Base-by-base conservation (phyloP, 306 rosid species). In the Rosa rugosa region DNA sequence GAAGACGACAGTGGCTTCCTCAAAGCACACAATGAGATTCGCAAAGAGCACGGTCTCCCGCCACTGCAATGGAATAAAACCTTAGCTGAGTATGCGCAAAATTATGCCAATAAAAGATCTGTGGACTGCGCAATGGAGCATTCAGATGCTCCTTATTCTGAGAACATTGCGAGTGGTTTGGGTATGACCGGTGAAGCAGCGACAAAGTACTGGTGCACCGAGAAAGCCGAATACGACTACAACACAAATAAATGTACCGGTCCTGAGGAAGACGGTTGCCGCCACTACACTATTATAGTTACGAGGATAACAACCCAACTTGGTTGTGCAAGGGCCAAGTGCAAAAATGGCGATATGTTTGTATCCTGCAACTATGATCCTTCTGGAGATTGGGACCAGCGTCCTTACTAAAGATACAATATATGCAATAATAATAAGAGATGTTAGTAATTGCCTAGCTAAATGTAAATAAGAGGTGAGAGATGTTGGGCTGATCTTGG, bases 301-400 rank as follows among this genome's bases (percentile, higher is more conserved):
- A 84, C 88, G 85, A 80, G 81, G 5, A 41, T 27, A 11, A 60
- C 91, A 0, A 36, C 76, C 20, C 83, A 75, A 44, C 74, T 90
- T 23, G 96, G 93, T 6, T 91, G 91, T 63, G 93, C 86, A 2
- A 83, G 77, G 62, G 80, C 86, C 0, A 80, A 79, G 79, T 88
- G 95, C 59, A 3, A 45, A 13, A 87, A 87, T 75, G 78, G 76
- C 0, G 84, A 85, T 87, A 56, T 84, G 38, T 88, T 87, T 51
- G 83, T 89, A 6, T 81, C 80, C 63, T 91, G 93, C 49, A 91
- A 80, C 72, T 91, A 91, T 83, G 77, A 80, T 14, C 96, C 93
- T 4, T 80, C 62, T 42, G 0, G 0, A 40, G 84, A 78, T 0
- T 57, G 63, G 63, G 63, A 57, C 4, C 7, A 83, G 80, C 3